These are phyloP conservation scores for Mycena metata DNA, from an alignment of 768 basidiomycete species.

Conservation along the genomic window DNA sequence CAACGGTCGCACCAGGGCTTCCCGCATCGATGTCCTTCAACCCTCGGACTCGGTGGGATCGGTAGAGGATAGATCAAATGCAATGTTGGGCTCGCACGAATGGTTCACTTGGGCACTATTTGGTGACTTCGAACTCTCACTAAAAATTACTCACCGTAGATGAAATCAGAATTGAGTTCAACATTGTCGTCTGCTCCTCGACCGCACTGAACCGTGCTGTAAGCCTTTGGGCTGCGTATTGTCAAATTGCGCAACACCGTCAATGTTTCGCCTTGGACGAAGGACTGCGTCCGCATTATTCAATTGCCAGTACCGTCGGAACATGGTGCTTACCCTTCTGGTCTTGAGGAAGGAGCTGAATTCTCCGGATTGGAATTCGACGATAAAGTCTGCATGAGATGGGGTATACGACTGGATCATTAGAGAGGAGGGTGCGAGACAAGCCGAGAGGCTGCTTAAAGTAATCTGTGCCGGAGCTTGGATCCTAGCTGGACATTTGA, in stretches of 20 bases:
- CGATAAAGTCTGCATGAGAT: slow-evolving; percentile 52
- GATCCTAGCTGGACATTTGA: too few species aligned
- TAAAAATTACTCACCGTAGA: slow-evolving; percentile 60
- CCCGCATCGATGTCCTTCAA: slow-evolving; percentile 55
- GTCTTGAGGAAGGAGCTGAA: slow-evolving; percentile 54
- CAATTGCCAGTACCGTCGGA: not conserved
- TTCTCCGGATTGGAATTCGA: slow-evolving; percentile 53
- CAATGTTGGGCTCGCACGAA: slow-evolving; percentile 72
- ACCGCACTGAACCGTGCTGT: slow-evolving; percentile 68
- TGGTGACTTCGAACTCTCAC: too few species aligned
- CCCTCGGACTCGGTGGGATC: slow-evolving; percentile 58
- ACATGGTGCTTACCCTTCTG: slow-evolving; percentile 44
- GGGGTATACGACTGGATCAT: slow-evolving; percentile 47
- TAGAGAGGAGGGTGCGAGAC: not conserved
- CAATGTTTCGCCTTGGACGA: slow-evolving; percentile 55
- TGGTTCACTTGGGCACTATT: slow-evolving; percentile 61
- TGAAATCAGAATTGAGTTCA: slow-evolving; percentile 70
- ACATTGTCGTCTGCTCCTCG: slow-evolving; percentile 60
- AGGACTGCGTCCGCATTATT: slow-evolving; percentile 44
- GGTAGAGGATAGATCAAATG: slow-evolving; percentile 63
- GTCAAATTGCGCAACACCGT: slow-evolving; percentile 46
- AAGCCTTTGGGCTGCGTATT: slow-evolving; percentile 55
- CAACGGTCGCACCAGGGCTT: slow-evolving; percentile 51
- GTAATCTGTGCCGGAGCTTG: too few species aligned
- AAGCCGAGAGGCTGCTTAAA: not conserved